phyloP scores from a whole-genome alignment of 2,329 filamentous ascomycete genomes.

The Diaporthe vexans region DNA sequence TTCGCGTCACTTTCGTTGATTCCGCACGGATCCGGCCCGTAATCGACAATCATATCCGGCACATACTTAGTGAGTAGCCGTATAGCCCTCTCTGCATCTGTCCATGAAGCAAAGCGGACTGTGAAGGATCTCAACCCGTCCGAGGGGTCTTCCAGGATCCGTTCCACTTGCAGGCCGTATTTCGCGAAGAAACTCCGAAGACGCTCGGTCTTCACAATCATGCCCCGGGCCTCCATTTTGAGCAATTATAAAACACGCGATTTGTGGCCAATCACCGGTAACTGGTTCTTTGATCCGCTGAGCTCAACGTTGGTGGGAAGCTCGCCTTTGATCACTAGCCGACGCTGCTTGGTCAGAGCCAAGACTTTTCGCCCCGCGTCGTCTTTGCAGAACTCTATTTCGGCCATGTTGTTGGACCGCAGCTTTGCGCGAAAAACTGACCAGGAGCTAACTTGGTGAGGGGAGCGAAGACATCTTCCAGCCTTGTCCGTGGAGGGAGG shows the following conservation, averaged over 20 bases:
- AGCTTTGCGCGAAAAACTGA: neutral
- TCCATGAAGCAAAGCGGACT: neutral
- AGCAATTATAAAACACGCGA: neutral
- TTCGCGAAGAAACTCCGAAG: neutral
- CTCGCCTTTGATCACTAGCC: neutral
- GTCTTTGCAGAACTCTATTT: slow-evolving; percentile 7
- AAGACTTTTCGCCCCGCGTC: neutral
- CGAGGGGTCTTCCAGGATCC: neutral
- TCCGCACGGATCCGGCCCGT: neutral
- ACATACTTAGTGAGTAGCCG: neutral
- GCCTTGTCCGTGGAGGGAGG: neutral
- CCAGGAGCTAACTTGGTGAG: neutral
- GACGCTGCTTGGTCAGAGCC: neutral
- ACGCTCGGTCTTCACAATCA: too few species aligned
- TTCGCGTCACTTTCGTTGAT: too few species aligned
- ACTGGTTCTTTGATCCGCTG: neutral
- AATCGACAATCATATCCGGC: neutral
- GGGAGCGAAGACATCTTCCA: neutral
- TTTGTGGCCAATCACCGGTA: neutral
- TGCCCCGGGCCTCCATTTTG: rapidly evolving
- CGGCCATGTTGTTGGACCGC: neutral
- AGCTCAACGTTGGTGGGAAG: neutral
- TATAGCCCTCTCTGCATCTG: neutral
- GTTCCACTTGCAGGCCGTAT: neutral
- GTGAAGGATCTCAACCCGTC: neutral